phyloP scores from a whole-genome alignment of 257 asterid genomes.

The Coffea canephora region DNA sequence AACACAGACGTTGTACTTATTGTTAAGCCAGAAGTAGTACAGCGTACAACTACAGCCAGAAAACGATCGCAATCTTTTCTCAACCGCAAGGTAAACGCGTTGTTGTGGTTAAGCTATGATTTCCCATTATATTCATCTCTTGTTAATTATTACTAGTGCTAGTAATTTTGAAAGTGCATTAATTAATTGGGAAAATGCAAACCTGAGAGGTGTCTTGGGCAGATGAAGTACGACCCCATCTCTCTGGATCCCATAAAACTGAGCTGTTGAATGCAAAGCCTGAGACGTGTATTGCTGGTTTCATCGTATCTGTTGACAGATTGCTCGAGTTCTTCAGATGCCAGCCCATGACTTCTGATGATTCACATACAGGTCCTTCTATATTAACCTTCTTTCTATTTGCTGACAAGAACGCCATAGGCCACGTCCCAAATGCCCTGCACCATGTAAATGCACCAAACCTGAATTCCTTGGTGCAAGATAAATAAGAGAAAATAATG shows the following conservation, averaged over 20 bases:
- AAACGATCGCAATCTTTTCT: not conserved
- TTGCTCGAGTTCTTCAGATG: constrained; percentile 67
- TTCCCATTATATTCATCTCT: too few relatives aligned
- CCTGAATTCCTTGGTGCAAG: not conserved
- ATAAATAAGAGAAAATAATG: not conserved
- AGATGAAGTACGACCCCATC: constrained; percentile 92
- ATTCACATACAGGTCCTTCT: constrained; percentile 77
- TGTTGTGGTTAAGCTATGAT: not conserved
- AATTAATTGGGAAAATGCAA: not conserved
- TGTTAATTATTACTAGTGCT: not conserved
- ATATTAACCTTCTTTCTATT: constrained; percentile 54
- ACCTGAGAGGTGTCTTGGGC: constrained; percentile 77
- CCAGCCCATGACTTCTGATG: constrained; percentile 83
- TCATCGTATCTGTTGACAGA: constrained; percentile 26
- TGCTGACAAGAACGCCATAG: constrained; percentile 63
- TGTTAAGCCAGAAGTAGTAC: not conserved
- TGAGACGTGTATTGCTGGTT: constrained; percentile 62
- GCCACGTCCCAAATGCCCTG: constrained; percentile 92
- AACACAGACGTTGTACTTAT: not conserved
- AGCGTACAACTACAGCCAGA: not conserved
- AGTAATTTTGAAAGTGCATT: not conserved
- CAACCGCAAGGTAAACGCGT: not conserved
- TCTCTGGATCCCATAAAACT: constrained; percentile 92
- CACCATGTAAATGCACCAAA: not conserved
- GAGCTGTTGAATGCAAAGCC: constrained; percentile 91